Percentiles rank a stretch among this genome's conserved stretches.
These are phyloP conservation scores for Arachnopeziza araneosa DNA, from an alignment of 2,329 filamentous ascomycete species.

Conservation along the genomic window DNA sequence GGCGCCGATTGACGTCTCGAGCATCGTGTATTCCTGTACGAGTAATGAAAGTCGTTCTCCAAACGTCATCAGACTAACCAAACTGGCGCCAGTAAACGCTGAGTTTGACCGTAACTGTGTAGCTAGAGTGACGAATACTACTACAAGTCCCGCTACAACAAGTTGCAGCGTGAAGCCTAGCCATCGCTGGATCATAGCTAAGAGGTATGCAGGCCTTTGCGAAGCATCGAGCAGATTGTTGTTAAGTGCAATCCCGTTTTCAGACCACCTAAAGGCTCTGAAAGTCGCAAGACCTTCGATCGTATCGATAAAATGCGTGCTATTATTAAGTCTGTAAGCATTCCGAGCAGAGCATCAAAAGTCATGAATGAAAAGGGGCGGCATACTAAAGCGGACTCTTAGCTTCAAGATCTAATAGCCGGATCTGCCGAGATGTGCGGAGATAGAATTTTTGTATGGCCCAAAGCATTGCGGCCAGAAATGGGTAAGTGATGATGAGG, in stretches of 20 bases:
- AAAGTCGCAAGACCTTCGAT: conserved; percentile 44
- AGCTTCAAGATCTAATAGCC: conserved; percentile 40
- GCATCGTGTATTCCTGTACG: too few relatives aligned
- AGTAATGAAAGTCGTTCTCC: too few relatives aligned
- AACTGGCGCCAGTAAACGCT: too few relatives aligned
- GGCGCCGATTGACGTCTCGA: too few relatives aligned
- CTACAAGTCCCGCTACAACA: too few relatives aligned
- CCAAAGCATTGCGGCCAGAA: conserved; percentile 4
- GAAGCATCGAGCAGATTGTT: conserved; percentile 45
- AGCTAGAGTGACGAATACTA: too few relatives aligned
- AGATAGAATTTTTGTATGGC: conserved; percentile 37
- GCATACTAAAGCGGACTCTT: conserved; percentile 36
- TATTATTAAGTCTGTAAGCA: conserved; percentile 36
- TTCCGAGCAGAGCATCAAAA: too few relatives aligned
- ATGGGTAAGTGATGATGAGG: not conserved
- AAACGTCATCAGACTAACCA: too few relatives aligned
- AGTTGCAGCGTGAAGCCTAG: conserved; percentile 49
- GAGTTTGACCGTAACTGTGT: too few relatives aligned
- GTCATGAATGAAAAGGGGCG: too few relatives aligned
- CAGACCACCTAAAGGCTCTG: conserved; percentile 50
- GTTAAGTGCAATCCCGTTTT: conserved; percentile 38
- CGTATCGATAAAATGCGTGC: conserved; percentile 40
- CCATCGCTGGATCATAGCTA: conserved; percentile 54
- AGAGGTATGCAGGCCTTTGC: conserved; percentile 51
- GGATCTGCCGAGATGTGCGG: conserved; percentile 42